phyloP scores from a whole-genome alignment of 805 yeast species.

The Spathaspora passalidarum region DNA sequence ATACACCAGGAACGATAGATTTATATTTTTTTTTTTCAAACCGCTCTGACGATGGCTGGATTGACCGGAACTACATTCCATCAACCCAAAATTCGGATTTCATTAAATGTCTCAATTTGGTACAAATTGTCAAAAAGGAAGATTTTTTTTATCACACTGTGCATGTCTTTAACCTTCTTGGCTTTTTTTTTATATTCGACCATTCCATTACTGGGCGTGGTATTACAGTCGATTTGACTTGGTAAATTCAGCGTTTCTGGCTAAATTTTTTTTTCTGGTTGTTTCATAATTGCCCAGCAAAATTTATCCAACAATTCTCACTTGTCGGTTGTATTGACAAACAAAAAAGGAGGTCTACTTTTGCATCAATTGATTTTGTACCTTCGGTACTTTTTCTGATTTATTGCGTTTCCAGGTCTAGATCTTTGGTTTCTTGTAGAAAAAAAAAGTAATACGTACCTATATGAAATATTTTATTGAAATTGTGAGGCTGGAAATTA shows the following conservation, averaged over 20 bases:
- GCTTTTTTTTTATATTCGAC: no score
- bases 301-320: neutral
- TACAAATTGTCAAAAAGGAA: no score
- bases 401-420: neutral
- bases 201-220: no score
- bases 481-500: neutral
- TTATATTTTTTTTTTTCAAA: neutral
- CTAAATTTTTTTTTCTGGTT: no score
- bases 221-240: no score
- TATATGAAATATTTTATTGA: neutral
- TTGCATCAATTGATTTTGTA: neutral
- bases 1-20: neutral
- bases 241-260: no score
- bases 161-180: no score
- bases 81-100: neutral
- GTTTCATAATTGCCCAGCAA: neutral
- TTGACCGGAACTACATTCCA: neutral
- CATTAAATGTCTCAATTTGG: neutral
- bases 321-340: neutral
- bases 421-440: neutral
- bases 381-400: neutral
- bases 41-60: neutral
- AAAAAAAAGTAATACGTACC: neutral
- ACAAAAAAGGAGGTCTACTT: neutral
- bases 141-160: no score